Conservation (phyloP, 208 protist species). For the Tritrichomonas musculus region DNA sequence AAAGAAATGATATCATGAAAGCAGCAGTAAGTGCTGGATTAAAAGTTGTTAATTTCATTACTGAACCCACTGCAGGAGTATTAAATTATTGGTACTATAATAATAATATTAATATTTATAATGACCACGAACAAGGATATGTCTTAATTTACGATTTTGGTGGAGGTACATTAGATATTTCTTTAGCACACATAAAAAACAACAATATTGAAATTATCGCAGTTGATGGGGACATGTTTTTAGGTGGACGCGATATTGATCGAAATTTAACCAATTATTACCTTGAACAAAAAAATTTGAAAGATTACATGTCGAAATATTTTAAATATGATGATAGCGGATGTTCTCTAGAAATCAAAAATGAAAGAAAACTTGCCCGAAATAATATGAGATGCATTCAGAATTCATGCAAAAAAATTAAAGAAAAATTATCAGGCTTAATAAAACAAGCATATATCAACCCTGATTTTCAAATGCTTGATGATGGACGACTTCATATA, state of each 20-base stretch:
- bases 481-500: too few species aligned
- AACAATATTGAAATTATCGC: slow-evolving; percentile 74
- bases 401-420: too few species aligned
- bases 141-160: slow-evolving; percentile 58
- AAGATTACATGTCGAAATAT: too few species aligned
- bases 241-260: slow-evolving; percentile 89
- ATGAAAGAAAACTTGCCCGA: too few species aligned
- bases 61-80: slow-evolving; percentile 99
- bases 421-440: too few species aligned
- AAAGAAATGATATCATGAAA: slow-evolving; percentile 77
- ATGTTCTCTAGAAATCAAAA: too few species aligned
- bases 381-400: too few species aligned
- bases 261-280: slow-evolving; percentile 89
- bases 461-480: too few species aligned
- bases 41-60: slow-evolving; percentile 97
- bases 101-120: slow-evolving; percentile 45
- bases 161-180: slow-evolving; percentile 78
- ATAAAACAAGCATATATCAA: too few species aligned
- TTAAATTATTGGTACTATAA: slow-evolving; percentile 96
- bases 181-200: slow-evolving; percentile 91
- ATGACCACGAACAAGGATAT: too few species aligned
- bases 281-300: too few species aligned
- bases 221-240: slow-evolving; percentile 94
- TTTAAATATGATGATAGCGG: too few species aligned
- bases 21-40: slow-evolving; percentile 73